Evolutionary conservation across 1,284 basidiomycete species (phyloP), one percentile per base, ranked within the genome.

Genomic region (Pisolithus thermaeus): DNA sequence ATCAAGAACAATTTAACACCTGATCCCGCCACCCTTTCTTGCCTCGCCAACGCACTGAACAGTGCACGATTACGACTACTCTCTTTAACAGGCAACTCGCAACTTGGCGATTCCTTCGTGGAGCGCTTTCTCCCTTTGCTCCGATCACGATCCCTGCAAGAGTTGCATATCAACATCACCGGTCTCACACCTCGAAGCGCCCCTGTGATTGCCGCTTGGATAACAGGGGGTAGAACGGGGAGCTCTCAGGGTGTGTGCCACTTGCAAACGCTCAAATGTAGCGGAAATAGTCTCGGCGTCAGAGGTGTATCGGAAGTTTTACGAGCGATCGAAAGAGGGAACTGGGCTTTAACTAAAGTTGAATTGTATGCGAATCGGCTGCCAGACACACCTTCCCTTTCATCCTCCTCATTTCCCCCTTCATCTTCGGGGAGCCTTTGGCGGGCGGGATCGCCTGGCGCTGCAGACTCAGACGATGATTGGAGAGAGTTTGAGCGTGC

Each of bases 221-320:
- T 66, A 39, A 61, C 65, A 4, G 52, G 56, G 7, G 44, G 52
- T 22, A 45, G 41, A 5, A 47, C 50, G 3, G 41, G 51, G 28
- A 50, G 43, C 27, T 42, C 37, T 32, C 51, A 44, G 18, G 56
- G 63, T 25, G 41, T 3, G n/a, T 82, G 80, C 52, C 70, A 70
- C 16, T 67, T 87, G 16, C 70, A 74, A 47, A 71, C 66, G 2
- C 68, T 87, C 39, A 77, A 75, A 56, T 73, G 77, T 52, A 85
- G 77, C 61, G 80, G 76, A 14, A 87, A 87, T 56, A 62, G 62
- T 9, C 69, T 87, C 3, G 79, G 78, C 2, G 63, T 69, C 32
- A 69, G 64, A 0, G 75, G 72, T 0, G 70, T 81, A 18, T 65
- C 65, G 50, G 61, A 69, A 6, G 74, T 87, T 32, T 61, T 80